Conservation (phyloP, 2,329 filamentous ascomycete species). For the Stagonosporopsis vannaccii region DNA sequence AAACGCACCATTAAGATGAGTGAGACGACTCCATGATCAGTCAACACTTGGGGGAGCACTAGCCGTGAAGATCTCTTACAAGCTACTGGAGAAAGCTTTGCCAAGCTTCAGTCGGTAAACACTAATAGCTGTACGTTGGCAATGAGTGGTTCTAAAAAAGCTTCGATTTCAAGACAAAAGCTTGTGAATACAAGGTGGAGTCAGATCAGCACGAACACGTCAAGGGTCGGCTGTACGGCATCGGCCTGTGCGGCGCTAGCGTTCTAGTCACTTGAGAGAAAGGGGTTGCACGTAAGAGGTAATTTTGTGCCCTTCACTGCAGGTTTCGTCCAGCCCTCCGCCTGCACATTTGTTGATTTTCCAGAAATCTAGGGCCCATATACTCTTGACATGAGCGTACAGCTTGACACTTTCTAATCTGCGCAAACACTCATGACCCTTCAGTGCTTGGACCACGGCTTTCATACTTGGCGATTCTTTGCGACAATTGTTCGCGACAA, state of each 20-base stretch:
- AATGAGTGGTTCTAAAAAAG: conserved; percentile 1
- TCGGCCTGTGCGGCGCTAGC: conserved; percentile 4
- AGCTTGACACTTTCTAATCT: not conserved
- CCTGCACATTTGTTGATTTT: not conserved
- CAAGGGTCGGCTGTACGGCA: conserved; percentile 15
- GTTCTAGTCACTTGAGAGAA: not conserved
- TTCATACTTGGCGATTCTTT: too few species aligned
- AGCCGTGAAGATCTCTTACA: not conserved
- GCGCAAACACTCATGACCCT: not conserved
- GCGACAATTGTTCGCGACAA: too few species aligned
- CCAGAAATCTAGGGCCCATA: not conserved
- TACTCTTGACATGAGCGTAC: not conserved
- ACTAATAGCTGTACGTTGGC: not conserved
- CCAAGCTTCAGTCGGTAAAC: conserved; percentile 8
- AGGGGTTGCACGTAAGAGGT: not conserved
- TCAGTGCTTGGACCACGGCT: too few species aligned
- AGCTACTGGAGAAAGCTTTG: conserved; percentile 5
- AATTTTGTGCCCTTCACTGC: not conserved
- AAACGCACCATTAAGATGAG: not conserved
- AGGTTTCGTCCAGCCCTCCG: not conserved
- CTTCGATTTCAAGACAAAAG: conserved; percentile 13
- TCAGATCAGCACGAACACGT: conserved; percentile 6
- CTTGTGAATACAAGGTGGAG: conserved; percentile 15
- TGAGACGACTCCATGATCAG: not conserved
- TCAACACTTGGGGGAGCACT: too few species aligned